Conservation (phyloP, 2,329 filamentous ascomycete species). For the Alternaria dauci region DNA sequence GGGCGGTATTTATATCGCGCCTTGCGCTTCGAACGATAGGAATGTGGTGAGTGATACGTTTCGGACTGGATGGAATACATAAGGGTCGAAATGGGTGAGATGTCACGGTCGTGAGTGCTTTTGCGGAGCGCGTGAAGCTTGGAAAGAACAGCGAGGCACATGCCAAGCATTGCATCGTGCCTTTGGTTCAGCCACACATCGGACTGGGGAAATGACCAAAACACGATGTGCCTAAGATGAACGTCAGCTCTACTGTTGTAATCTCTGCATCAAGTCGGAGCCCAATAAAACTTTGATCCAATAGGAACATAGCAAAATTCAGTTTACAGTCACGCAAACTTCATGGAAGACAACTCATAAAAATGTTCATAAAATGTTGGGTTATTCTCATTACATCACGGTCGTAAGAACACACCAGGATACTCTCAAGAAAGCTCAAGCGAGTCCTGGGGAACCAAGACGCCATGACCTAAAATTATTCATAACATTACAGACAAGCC, state of each 20-base stretch:
- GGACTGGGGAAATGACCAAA: not conserved
- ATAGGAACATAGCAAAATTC: no score
- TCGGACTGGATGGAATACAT: conserved; percentile 29
- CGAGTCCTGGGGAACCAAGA: conserved; percentile 17
- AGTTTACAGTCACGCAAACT: not conserved
- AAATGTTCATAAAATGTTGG: conserved; percentile 7
- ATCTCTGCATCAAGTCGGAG: not conserved
- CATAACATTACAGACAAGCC: conserved; percentile 17
- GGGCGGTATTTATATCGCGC: conserved; percentile 27
- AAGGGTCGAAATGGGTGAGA: conserved; percentile 20
- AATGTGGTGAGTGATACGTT: conserved; percentile 15
- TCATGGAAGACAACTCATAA: not conserved
- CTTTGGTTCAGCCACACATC: not conserved
- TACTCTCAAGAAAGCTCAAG: conserved; percentile 5
- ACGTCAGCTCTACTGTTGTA: not conserved
- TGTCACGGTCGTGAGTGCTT: conserved; percentile 26
- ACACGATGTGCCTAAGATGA: no score
- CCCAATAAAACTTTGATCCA: no score
- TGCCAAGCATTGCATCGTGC: conserved; percentile 18
- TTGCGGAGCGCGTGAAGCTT: conserved; percentile 22
- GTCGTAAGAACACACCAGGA: conserved; percentile 12
- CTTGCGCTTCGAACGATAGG: conserved; percentile 24
- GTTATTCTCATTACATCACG: conserved; percentile 22
- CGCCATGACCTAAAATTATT: conserved; percentile 21
- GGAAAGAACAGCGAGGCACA: conserved; percentile 17